These are phyloP conservation scores for Penicillium parvum DNA, from an alignment of 495 filamentous ascomycete species.

Conservation along the genomic window DNA sequence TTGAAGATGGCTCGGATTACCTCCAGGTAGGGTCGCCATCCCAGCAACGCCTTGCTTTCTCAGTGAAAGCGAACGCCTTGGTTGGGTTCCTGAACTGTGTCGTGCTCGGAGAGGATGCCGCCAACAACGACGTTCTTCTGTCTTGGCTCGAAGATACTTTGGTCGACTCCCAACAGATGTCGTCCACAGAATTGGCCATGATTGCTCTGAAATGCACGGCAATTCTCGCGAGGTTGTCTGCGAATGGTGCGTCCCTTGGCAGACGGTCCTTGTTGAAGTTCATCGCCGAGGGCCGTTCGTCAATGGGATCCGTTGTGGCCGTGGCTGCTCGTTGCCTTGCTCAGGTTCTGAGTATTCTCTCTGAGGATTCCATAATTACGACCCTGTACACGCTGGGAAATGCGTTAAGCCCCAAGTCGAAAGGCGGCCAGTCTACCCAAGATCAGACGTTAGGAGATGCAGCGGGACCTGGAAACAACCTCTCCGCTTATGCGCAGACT, in stretches of 20 bases:
- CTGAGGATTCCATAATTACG: constrained; percentile 89
- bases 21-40: constrained; percentile 76
- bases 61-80: constrained; percentile 78
- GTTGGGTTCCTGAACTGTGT: constrained; percentile 81
- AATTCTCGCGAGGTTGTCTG: constrained; percentile 67
- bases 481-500: constrained; percentile 49
- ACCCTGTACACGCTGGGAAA: constrained; percentile 94
- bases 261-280: constrained; percentile 80
- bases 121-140: constrained; percentile 76
- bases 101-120: constrained; percentile 70
- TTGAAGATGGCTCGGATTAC: constrained; percentile 90
- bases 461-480: constrained; percentile 22
- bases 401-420: constrained; percentile 66
- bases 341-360: constrained; percentile 69
- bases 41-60: constrained; percentile 81
- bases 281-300: constrained; percentile 70
- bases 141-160: constrained; percentile 81
- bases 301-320: constrained; percentile 56
- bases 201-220: constrained; percentile 78
- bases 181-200: constrained; percentile 65
- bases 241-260: constrained; percentile 65
- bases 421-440: constrained; percentile 32
- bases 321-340: constrained; percentile 80
- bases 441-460: constrained; percentile 25
- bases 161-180: constrained; percentile 73